Evolutionary conservation across 192 early-diverging fungal genomes (phyloP).

Genomic region (Coemansia sp.): DNA sequence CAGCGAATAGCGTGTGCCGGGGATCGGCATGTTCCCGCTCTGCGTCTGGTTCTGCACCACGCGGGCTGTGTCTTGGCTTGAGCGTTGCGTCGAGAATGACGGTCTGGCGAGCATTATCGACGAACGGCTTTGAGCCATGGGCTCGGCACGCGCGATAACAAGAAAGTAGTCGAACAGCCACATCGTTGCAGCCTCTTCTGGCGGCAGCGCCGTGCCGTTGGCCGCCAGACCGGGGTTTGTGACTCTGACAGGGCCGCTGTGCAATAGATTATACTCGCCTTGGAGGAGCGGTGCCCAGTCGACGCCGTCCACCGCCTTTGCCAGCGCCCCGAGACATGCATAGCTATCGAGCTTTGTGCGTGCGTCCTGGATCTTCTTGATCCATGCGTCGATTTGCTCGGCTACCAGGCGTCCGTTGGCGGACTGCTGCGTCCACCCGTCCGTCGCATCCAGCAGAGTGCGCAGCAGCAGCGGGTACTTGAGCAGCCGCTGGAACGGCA

Average conservation of each 20-base stretch:
- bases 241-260: slow-evolving; percentile 32
- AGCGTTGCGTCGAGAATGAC: background rate
- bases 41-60: background rate
- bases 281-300: slow-evolving; percentile 29
- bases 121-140: background rate
- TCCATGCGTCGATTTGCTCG: slow-evolving; percentile 51
- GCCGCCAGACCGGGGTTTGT: slow-evolving; percentile 14
- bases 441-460: slow-evolving; percentile 55
- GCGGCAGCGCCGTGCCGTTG: slow-evolving; percentile 18
- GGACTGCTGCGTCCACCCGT: slow-evolving; percentile 39
- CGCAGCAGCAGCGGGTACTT: slow-evolving; percentile 61
- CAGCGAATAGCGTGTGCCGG: slow-evolving; percentile 19
- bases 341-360: slow-evolving; percentile 45
- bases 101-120: slow-evolving; percentile 5
- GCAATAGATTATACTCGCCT: slow-evolving; percentile 33
- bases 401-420: slow-evolving; percentile 38
- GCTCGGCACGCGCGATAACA: slow-evolving; percentile 25
- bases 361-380: slow-evolving; percentile 49
- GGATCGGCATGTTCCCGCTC: slow-evolving; percentile 20
- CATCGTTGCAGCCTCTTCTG: slow-evolving; percentile 31
- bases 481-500: slow-evolving; percentile 64
- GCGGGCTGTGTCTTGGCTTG: background rate
- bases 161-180: slow-evolving; percentile 49
- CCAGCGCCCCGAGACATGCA: slow-evolving; percentile 43
- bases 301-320: slow-evolving; percentile 14